phyloP scores from a whole-genome alignment of 345 rosid genomes.

The Eucalyptus tenuipes region DNA sequence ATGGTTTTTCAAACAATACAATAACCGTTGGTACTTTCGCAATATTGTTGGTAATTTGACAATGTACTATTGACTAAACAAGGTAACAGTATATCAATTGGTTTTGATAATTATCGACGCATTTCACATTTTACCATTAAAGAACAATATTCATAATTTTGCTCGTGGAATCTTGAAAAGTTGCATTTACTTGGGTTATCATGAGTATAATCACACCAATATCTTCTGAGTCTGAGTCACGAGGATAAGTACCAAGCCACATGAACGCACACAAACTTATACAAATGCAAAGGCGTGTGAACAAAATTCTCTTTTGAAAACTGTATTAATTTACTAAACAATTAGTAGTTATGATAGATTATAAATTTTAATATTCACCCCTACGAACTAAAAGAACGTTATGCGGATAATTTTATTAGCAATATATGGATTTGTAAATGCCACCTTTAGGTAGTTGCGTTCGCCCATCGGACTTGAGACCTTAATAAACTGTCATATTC shows the following conservation, averaged over 20 bases:
- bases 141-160: too few relatives aligned
- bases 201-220: not conserved
- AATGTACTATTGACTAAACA: not conserved
- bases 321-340: not conserved
- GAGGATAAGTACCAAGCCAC: not conserved
- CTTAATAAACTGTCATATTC: not conserved
- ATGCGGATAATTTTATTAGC: not conserved
- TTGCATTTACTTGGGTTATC: not conserved
- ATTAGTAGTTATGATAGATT: not conserved
- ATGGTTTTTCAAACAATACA: not conserved
- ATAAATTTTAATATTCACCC: too few relatives aligned
- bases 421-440: not conserved
- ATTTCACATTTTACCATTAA: not conserved
- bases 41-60: too few relatives aligned
- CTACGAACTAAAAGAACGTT: not conserved
- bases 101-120: not conserved
- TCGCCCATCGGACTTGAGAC: not conserved
- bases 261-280: not conserved
- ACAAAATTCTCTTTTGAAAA: not conserved
- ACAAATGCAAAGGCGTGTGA: not conserved
- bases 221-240: too few relatives aligned
- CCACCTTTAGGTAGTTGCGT: not conserved
- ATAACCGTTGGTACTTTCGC: not conserved
- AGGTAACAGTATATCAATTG: not conserved
- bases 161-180: not conserved